Evolutionary conservation across 2,329 filamentous ascomycete species (phyloP), one percentile per base, ranked within the genome.

Genomic region (Basipetospora sp.): DNA sequence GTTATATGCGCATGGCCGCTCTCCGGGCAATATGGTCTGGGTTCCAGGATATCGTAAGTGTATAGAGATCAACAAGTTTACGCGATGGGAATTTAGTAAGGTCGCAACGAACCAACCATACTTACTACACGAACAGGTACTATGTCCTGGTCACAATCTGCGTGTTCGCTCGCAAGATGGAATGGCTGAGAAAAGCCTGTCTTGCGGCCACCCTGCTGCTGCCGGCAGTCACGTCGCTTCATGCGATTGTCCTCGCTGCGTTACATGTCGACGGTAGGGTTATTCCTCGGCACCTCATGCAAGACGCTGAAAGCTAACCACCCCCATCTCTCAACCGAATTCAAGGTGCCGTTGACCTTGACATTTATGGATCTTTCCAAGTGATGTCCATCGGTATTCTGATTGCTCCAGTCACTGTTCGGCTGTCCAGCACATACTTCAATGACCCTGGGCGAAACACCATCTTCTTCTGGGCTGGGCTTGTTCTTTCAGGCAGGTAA

Each of bases 331-430:
- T n/a, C 40, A 25, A 28, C 15, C 18, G 22, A n/a, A 9, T 1
- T 41, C 17, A 40, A 77, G 74, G 58, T 36, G 75, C 71, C 11
- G 65, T 79, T 11, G 76, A 80, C 47, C 71, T 81, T 67, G 77
- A 81, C 45, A 59, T 80, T 3, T 81, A 69, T 40, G 77, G 77
- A 2, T 74, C 74, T 8, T 78, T 80, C 43, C 77, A 81, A 44
- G 51, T 80, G 0, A 80, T 76, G 41, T 64, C 75, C 0, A 74
- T 81, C 27, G 76, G 73, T 10, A 74, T 80, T 13, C 46, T 81
- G 4, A 71, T 73, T 1, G 76, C 71, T 4, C 77, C 76, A 0
- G 62, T 74, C 0, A 77, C 74, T 0, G 73, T 76, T 16, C 63
- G 66, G 43, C 52, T 75, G 31, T 80, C 75, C 2, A 55, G 55